phyloP scores from a whole-genome alignment of 2,329 filamentous ascomycete species.

The Macroventuria anomochaeta region DNA sequence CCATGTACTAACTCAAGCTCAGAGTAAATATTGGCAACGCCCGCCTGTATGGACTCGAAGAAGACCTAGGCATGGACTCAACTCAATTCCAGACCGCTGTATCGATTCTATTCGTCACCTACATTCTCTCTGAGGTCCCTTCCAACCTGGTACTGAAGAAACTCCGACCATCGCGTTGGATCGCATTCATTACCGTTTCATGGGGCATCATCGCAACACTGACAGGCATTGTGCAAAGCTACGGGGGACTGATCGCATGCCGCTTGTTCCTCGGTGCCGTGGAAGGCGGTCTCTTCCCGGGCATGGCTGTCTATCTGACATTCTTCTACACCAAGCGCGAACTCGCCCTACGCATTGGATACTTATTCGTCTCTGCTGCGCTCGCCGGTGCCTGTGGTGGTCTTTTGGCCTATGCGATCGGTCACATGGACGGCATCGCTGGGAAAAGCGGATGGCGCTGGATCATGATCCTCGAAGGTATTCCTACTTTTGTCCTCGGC shows the following conservation, averaged over 20 bases:
- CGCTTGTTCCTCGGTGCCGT: slow-evolving; percentile 72
- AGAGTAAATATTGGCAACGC: slow-evolving; percentile 76
- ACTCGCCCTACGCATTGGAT: slow-evolving; percentile 74
- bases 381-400: slow-evolving; percentile 76
- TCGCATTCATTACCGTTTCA: slow-evolving; percentile 66
- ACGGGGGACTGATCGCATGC: slow-evolving; percentile 69
- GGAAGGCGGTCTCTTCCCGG: slow-evolving; percentile 74
- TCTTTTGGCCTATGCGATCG: slow-evolving; percentile 75
- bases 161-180: slow-evolving; percentile 53
- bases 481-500: slow-evolving; percentile 62
- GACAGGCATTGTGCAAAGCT: slow-evolving; percentile 71
- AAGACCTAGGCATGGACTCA: slow-evolving; percentile 65
- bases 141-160: slow-evolving; percentile 57
- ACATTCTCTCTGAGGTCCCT: slow-evolving; percentile 54
- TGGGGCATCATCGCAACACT: slow-evolving; percentile 69
- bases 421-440: slow-evolving; percentile 71
- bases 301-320: slow-evolving; percentile 72
- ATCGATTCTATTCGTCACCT: slow-evolving; percentile 55
- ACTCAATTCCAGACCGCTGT: slow-evolving; percentile 69
- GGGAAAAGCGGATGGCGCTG: slow-evolving; percentile 74
- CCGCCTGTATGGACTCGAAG: slow-evolving; percentile 66
- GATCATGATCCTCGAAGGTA: slow-evolving; percentile 70
- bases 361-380: slow-evolving; percentile 74
- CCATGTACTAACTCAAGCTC: slow-evolving; percentile 15
- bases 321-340: slow-evolving; percentile 79